phyloP scores from a whole-genome alignment of 2,329 filamentous ascomycete genomes.

The Monilinia vaccinii-corymbosi region DNA sequence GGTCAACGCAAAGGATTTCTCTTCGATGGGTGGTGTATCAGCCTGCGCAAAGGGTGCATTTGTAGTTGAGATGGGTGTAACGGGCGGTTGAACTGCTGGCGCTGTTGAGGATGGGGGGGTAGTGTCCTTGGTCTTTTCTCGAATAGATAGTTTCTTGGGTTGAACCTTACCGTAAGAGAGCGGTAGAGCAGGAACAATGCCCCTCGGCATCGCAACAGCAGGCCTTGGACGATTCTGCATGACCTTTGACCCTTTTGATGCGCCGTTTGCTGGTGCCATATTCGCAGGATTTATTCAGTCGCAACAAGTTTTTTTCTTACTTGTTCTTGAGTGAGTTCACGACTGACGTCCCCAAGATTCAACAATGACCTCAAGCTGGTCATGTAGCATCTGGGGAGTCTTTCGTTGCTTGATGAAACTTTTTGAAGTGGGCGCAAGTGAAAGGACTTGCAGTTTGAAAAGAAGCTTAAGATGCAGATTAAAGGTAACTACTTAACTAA shows the following conservation, averaged over 20 bases:
- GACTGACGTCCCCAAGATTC: constrained; percentile 31
- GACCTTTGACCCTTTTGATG: constrained; percentile 25
- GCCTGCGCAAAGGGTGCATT: not conserved
- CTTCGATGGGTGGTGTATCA: constrained; percentile 16
- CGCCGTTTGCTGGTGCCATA: constrained; percentile 24
- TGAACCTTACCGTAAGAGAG: constrained; percentile 29
- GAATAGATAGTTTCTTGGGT: constrained; percentile 21
- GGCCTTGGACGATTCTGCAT: constrained; percentile 25
- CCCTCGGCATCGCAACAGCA: constrained; percentile 20
- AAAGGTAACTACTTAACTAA: not conserved
- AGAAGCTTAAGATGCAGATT: constrained; percentile 5
- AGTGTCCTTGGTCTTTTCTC: constrained; percentile 20
- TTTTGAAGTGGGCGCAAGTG: constrained; percentile 6
- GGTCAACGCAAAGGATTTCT: constrained; percentile 6
- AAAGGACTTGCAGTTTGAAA: constrained; percentile 10
- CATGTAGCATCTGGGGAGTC: constrained; percentile 12
- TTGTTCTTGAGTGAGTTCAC: constrained; percentile 11
- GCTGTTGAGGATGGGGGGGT: constrained; percentile 7
- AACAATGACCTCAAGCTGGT: constrained; percentile 26
- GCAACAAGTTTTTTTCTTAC: constrained; percentile 6
- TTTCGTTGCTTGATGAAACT: not conserved
- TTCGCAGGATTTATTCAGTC: constrained; percentile 9
- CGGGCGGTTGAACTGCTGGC: constrained; percentile 10
- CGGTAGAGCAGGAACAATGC: constrained; percentile 28
- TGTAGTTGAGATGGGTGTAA: constrained; percentile 11